Percentiles rank a stretch among this genome's conserved stretches.
These are phyloP conservation scores for Neonectria hederae DNA, from an alignment of 2,329 filamentous ascomycete species.

Conservation along the genomic window DNA sequence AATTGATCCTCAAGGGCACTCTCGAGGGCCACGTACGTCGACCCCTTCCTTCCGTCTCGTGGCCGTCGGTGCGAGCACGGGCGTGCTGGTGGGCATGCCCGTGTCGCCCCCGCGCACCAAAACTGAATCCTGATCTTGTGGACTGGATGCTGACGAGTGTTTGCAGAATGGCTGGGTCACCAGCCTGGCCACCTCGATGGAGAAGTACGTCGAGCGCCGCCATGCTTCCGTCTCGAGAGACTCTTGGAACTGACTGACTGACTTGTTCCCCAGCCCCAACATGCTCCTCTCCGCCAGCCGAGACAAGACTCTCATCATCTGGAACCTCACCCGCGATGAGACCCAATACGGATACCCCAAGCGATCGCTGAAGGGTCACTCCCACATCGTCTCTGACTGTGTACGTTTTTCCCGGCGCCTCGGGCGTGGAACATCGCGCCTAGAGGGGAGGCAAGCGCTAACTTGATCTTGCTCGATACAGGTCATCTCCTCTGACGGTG, in stretches of 20 bases:
- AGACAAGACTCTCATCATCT: conserved; percentile 99
- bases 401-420: conserved; percentile 68
- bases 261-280: conserved; percentile 75
- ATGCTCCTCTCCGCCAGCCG: conserved; percentile 98
- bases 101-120: conserved; percentile 22
- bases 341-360: conserved; percentile 98
- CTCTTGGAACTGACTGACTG: conserved; percentile 27
- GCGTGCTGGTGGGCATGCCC: conserved; percentile 25
- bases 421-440: background rate
- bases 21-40: conserved; percentile 91
- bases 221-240: background rate
- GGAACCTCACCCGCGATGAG: conserved; percentile 99
- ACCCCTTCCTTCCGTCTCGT: conserved; percentile 31
- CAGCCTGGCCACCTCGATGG: conserved; percentile 96
- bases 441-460: conserved; percentile 31
- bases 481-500: conserved; percentile 99
- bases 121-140: conserved; percentile 17
- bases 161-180: conserved; percentile 94
- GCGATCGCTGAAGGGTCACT: conserved; percentile 98
- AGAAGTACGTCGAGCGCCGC: conserved; percentile 76
- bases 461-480: conserved; percentile 51
- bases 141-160: conserved; percentile 40
- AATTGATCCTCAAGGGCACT: conserved; percentile 95
- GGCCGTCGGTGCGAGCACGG: conserved; percentile 29
- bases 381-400: conserved; percentile 99